Evolutionary conservation across 2,329 filamentous ascomycete genomes (phyloP).

Genomic region (Aureobasidium pullulans): DNA sequence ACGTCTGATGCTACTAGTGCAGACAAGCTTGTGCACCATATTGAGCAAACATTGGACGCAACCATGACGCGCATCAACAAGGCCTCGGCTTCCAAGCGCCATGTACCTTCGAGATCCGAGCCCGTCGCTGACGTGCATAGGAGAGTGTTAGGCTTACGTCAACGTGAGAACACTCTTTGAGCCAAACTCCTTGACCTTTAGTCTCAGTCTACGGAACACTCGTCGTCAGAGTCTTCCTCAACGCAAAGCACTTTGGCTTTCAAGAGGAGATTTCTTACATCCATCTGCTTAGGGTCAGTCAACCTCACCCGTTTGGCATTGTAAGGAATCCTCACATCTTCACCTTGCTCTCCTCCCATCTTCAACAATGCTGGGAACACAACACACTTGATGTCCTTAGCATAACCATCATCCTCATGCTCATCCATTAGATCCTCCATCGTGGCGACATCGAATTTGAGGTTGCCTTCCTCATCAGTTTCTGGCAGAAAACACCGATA

Average conservation of each 20-base stretch:
- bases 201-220: not conserved
- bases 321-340: slow-evolving; percentile 29
- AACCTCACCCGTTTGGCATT: not conserved
- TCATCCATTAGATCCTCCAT: slow-evolving; percentile 61
- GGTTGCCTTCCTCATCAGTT: slow-evolving; percentile 32
- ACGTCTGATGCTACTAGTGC: not conserved
- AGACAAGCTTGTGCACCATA: not conserved
- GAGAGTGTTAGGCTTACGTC: not conserved
- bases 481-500: slow-evolving; percentile 26
- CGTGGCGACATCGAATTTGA: slow-evolving; percentile 48
- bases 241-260: slow-evolving; percentile 59
- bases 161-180: slow-evolving; percentile 21
- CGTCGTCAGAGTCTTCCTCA: not conserved
- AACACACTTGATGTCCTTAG: slow-evolving; percentile 52
- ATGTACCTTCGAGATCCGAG: slow-evolving; percentile 1
- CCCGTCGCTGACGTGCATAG: not conserved
- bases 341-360: slow-evolving; percentile 57
- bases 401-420: slow-evolving; percentile 33
- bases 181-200: too few species aligned
- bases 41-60: not conserved
- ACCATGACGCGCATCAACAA: not conserved
- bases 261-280: slow-evolving; percentile 56
- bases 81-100: not conserved
- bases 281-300: slow-evolving; percentile 26
- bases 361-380: slow-evolving; percentile 60